Conservation (phyloP, 768 basidiomycete species). For the Clitopilus passeckerianus region DNA sequence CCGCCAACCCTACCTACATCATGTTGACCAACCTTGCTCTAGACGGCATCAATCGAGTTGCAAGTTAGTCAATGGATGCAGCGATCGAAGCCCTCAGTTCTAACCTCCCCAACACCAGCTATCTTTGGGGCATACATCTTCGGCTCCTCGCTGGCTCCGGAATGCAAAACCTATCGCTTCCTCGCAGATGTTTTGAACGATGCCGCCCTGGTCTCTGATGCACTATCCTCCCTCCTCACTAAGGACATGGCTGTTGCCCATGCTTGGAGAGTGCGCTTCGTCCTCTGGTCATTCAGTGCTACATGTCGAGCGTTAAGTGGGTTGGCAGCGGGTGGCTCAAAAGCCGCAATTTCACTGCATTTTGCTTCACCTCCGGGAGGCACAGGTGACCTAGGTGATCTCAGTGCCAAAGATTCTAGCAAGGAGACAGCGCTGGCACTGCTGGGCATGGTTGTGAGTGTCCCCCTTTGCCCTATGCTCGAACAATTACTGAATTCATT, state of each 20-base stretch:
- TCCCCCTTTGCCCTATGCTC: neutral
- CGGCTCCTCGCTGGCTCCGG: slow-evolving; percentile 61
- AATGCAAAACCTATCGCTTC: slow-evolving; percentile 66
- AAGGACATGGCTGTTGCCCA: slow-evolving; percentile 22
- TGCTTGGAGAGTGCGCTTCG: slow-evolving; percentile 35
- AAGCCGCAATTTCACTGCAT: slow-evolving; percentile 63
- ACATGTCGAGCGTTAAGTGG: slow-evolving; percentile 53
- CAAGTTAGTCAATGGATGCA: slow-evolving; percentile 37
- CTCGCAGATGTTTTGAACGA: slow-evolving; percentile 68
- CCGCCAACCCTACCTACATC: slow-evolving; percentile 62
- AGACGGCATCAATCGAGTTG: slow-evolving; percentile 57
- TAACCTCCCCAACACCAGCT: slow-evolving; percentile 29
- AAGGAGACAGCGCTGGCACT: slow-evolving; percentile 68
- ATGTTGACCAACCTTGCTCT: slow-evolving; percentile 61
- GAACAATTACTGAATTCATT: neutral
- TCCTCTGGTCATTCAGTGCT: slow-evolving; percentile 54
- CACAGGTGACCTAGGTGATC: slow-evolving; percentile 62
- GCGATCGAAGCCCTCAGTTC: too few species aligned
- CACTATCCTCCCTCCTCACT: slow-evolving; percentile 48
- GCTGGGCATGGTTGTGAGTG: slow-evolving; percentile 58
- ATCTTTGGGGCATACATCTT: slow-evolving; percentile 58
- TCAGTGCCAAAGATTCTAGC: slow-evolving; percentile 70
- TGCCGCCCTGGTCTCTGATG: slow-evolving; percentile 52
- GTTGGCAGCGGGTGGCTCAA: slow-evolving; percentile 66
- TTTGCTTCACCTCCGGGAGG: slow-evolving; percentile 49